Percentiles rank a stretch among this genome's conserved stretches.
Conservation (phyloP, 371 early-diverging fungal genomes). For the Mortierella sp. region DNA sequence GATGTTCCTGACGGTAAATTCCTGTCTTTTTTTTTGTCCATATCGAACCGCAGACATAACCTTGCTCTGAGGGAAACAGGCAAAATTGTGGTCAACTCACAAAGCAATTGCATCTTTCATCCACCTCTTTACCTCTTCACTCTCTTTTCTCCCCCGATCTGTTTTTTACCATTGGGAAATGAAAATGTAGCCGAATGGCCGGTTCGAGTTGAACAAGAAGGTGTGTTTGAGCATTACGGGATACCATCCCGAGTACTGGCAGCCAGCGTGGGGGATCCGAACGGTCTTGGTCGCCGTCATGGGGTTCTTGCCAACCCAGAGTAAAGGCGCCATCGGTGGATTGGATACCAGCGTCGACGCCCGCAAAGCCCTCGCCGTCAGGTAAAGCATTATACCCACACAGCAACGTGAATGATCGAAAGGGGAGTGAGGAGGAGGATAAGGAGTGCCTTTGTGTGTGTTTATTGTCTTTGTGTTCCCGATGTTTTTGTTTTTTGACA, state of each 20-base stretch:
- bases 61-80: background rate
- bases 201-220: slow-evolving; percentile 92
- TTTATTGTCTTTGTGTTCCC: background rate
- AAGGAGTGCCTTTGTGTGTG: background rate
- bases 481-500: background rate
- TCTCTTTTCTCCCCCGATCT: background rate
- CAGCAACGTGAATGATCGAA: background rate
- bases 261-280: slow-evolving; percentile 95
- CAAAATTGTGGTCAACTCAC: background rate
- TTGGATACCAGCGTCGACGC: slow-evolving; percentile 81
- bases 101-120: background rate
- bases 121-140: background rate
- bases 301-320: slow-evolving; percentile 78
- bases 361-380: slow-evolving; percentile 72
- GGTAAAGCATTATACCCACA: slow-evolving; percentile 61
- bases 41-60: background rate
- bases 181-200: slow-evolving; percentile 79
- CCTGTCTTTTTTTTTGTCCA: background rate
- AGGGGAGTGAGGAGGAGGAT: too few species aligned
- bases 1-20: slow-evolving; percentile 84
- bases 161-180: too few species aligned
- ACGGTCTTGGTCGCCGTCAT: slow-evolving; percentile 91
- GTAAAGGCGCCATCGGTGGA: slow-evolving; percentile 90
- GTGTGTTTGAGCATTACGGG: slow-evolving; percentile 94
- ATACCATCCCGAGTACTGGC: slow-evolving; percentile 95